These are phyloP conservation scores for Pistacia atlantica DNA, from an alignment of 345 rosid genomes.

Conservation along the genomic window DNA sequence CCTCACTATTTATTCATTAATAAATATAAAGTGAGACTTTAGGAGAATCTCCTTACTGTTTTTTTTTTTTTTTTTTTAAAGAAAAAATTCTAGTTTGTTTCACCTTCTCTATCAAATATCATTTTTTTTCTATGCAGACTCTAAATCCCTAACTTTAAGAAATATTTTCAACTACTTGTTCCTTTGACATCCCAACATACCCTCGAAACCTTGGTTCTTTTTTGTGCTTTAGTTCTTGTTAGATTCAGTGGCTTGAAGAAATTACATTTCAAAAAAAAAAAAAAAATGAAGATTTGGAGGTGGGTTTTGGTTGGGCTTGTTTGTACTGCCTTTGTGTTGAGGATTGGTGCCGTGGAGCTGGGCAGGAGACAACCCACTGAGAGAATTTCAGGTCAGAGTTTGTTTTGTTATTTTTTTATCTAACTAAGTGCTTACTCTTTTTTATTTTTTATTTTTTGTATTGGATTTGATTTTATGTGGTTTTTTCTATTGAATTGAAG, in stretches of 20 bases:
- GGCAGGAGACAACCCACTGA: slow-evolving; percentile 79
- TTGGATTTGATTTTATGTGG: neutral
- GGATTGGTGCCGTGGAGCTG: slow-evolving; percentile 53
- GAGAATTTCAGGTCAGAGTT: slow-evolving; percentile 77
- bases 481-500: neutral
- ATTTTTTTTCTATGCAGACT: slow-evolving; percentile 14
- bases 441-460: neutral
- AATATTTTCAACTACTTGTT: slow-evolving; percentile 39
- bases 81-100: slow-evolving; percentile 25
- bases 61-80: neutral
- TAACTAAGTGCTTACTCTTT: slow-evolving; percentile 7
- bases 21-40: no score
- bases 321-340: slow-evolving; percentile 36
- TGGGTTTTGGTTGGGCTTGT: slow-evolving; percentile 51
- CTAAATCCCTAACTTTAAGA: slow-evolving; percentile 25
- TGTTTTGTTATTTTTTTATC: neutral
- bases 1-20: no score
- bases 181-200: slow-evolving; percentile 41
- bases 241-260: slow-evolving; percentile 15
- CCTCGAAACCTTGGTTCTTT: slow-evolving; percentile 12
- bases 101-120: slow-evolving; percentile 32
- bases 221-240: slow-evolving; percentile 5
- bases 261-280: neutral
- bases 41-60: slow-evolving; percentile 8
- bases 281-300: slow-evolving; percentile 54